These are phyloP conservation scores for Mycena olivaceomarginata DNA, from an alignment of 768 basidiomycete species.

Conservation along the genomic window DNA sequence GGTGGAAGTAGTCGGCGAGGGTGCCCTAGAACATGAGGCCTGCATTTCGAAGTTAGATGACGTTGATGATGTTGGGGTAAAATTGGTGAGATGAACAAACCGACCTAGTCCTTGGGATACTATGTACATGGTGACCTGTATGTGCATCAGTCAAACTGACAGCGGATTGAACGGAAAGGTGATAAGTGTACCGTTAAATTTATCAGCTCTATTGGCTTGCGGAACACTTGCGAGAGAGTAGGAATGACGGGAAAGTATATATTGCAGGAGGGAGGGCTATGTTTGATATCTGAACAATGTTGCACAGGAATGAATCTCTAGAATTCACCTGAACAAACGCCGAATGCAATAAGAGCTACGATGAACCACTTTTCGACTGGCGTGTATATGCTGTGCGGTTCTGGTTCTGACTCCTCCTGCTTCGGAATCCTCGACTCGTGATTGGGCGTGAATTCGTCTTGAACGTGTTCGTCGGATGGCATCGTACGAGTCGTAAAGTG, in stretches of 20 bases:
- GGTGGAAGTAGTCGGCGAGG: conserved; percentile 78
- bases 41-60: neutral
- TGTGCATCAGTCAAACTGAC: neutral
- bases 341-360: conserved; percentile 73
- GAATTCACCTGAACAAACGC: conserved; percentile 75
- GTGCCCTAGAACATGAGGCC: conserved; percentile 81
- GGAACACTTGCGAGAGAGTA: conserved; percentile 74
- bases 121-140: conserved; percentile 82
- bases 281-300: neutral
- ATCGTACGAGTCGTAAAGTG: neutral
- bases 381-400: conserved; percentile 67
- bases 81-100: neutral
- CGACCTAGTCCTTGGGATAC: conserved; percentile 78
- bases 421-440: neutral
- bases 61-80: neutral
- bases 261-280: conserved; percentile 82
- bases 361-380: conserved; percentile 81
- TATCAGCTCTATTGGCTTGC: conserved; percentile 81
- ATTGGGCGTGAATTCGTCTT: neutral
- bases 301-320: neutral
- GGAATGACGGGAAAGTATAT: conserved; percentile 91
- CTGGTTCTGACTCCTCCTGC: neutral
- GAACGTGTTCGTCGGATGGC: neutral
- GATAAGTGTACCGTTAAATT: conserved; percentile 77
- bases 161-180: neutral